Evolutionary conservation across 2,329 filamentous ascomycete genomes (phyloP), one percentile per base, ranked within the genome.

Genomic region (Aureobasidium lini): DNA sequence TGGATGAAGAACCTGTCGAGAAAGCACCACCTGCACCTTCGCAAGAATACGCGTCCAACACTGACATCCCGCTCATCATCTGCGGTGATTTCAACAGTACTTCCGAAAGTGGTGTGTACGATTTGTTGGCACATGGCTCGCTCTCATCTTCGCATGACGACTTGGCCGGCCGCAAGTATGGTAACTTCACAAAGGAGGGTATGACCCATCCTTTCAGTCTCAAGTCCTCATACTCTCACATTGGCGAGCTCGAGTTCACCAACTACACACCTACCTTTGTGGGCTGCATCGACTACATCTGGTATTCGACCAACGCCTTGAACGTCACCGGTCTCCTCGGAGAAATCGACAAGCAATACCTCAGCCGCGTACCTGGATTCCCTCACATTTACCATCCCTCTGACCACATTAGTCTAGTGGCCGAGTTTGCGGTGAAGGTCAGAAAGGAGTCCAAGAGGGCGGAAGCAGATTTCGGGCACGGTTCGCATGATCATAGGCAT

Each of bases 11-110:
- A 53, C 71, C 71, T 49, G 67, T 71, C 16, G 77, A 82, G 2
- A 75, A 57, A 15, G 37, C 49, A 16, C 64, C 80, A 32, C 88
- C 88, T 0, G 87, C 82, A 1, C 90, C 91, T 1, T 96, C 91
- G 28, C 84, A 90, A 73, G 88, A 95, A 69, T 99, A 99, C 73
- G 79, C 87, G 31, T 88, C 83, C 68, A 90, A 89, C 65, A 88
- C 90, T 1, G 89, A 95, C 66, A 95, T 99, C 49, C 94, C 94
- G 1, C 78, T 97, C 39, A 76, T 99, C 61, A 84, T 99, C 56
- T 96, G 93, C 67, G 93, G 93, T 67, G 94, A 99, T 73, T 95
- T 96, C 80, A 99, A 99, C 76, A 96, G 93, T 4, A 87, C 86
- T 1, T 83, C 84, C 11, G 86, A 89, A 59, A 96, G 91, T 56